phyloP scores from a whole-genome alignment of 139 green algal species.

The Chlorella sp. region DNA sequence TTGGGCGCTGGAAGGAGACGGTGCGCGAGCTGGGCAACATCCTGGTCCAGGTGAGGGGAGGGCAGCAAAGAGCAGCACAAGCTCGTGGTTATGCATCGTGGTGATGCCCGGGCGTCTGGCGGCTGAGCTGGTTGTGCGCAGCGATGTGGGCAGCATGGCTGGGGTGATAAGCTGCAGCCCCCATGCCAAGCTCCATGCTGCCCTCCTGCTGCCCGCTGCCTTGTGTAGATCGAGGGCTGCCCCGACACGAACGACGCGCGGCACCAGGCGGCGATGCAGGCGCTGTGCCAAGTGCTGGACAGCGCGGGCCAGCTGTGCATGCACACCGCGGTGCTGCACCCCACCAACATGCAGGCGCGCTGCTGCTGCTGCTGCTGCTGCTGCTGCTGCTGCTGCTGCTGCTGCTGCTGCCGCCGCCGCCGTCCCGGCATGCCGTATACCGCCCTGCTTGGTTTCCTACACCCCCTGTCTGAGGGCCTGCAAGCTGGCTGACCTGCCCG shows the following conservation, averaged over 20 bases:
- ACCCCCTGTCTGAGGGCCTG: too few species aligned
- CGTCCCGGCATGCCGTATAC: too few species aligned
- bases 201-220: neutral
- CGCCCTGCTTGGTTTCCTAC: too few species aligned
- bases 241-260: slow-evolving; percentile 15
- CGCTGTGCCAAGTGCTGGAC: slow-evolving; percentile 44
- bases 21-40: slow-evolving; percentile 47
- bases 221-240: slow-evolving; percentile 31
- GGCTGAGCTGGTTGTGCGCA: too few species aligned
- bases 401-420: too few species aligned
- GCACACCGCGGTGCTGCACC: slow-evolving; percentile 51
- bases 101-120: too few species aligned
- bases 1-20: slow-evolving; percentile 42
- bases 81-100: too few species aligned
- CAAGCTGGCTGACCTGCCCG: too few species aligned
- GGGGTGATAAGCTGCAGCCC: neutral
- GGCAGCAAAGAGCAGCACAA: too few species aligned
- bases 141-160: too few species aligned
- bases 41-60: slow-evolving; percentile 40
- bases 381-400: too few species aligned
- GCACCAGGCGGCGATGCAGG: slow-evolving; percentile 26
- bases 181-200: neutral
- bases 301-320: slow-evolving; percentile 49
- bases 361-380: too few species aligned
- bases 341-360: slow-evolving; percentile 46